Evolutionary conservation across 1,284 basidiomycete genomes (phyloP).

Genomic region (Cryptococcus sp.): DNA sequence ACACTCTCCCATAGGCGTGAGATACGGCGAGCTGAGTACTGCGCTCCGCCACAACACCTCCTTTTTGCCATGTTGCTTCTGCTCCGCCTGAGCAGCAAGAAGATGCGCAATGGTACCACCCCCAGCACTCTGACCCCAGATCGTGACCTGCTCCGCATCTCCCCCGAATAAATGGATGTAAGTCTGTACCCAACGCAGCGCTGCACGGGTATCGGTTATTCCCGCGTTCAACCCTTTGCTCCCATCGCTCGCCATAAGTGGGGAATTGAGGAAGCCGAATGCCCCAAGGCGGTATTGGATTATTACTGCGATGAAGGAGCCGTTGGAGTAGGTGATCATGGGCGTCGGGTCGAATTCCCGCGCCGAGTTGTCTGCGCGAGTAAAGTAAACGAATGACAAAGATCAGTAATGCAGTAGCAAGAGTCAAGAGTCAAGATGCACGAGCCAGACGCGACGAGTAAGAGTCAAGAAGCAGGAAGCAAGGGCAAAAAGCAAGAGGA

Average conservation of each 20-base stretch:
- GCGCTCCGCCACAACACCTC: conserved; percentile 13
- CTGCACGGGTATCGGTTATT: conserved; percentile 2
- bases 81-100: conserved; percentile 4
- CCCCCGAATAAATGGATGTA: conserved; percentile 10
- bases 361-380: conserved; percentile 5
- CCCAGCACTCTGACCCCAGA: conserved; percentile 8
- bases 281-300: conserved; percentile 10
- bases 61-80: neutral
- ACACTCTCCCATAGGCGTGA: conserved; percentile 18
- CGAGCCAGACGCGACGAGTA: too few relatives aligned
- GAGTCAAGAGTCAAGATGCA: too few relatives aligned
- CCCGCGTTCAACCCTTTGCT: conserved; percentile 5
- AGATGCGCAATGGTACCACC: conserved; percentile 2
- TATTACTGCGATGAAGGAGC: conserved; percentile 1
- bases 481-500: neutral
- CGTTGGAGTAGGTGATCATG: conserved; percentile 3
- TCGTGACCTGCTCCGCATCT: conserved; percentile 4
- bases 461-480: neutral
- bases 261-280: conserved; percentile 7
- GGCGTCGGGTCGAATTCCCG: conserved; percentile 6
- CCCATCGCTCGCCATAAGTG: neutral
- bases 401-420: too few relatives aligned
- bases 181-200: conserved; percentile 10
- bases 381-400: too few relatives aligned
- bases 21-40: conserved; percentile 19